Evolutionary conservation across 805 yeast genomes (phyloP).

Genomic region (Vanderwaltozyma polyspora): DNA sequence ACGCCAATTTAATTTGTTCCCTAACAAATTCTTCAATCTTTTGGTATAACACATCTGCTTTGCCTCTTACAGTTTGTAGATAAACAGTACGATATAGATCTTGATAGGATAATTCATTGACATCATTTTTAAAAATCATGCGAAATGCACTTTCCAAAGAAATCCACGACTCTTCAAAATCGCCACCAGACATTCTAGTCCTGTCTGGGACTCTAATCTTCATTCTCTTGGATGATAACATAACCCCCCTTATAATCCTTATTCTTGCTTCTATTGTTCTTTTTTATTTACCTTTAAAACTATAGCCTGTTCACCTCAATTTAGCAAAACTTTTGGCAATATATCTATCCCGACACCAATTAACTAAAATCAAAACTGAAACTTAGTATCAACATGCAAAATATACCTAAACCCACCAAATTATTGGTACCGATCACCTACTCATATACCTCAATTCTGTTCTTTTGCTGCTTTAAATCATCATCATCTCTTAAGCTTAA

Average conservation of each 20-base stretch:
- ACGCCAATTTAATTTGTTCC: neutral
- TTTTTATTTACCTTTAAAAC: neutral
- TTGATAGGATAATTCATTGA: conserved; percentile 68
- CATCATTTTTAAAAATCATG: conserved; percentile 62
- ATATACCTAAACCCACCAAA: no score
- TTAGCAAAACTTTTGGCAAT: no score
- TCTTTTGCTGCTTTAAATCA: no score
- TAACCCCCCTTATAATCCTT: neutral
- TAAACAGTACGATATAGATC: conserved; percentile 73
- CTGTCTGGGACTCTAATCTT: conserved; percentile 60
- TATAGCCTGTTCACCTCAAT: no score
- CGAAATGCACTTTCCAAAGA: conserved; percentile 53
- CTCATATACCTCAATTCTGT: no score
- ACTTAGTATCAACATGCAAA: no score
- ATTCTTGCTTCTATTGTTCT: neutral
- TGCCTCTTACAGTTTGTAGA: conserved; percentile 44
- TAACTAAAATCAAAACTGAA: no score
- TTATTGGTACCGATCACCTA: no score
- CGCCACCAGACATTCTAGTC: conserved; percentile 26
- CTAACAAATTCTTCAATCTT: conserved; percentile 8
- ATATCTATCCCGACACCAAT: no score
- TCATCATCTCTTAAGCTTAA: no score
- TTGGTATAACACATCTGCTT: no score
- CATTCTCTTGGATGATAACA: conserved; percentile 26
- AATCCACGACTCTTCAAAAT: conserved; percentile 58